Evolutionary conservation across 2,329 filamentous ascomycete species (phyloP), one percentile per base, ranked within the genome.

Genomic region (Trichoderma sp.): DNA sequence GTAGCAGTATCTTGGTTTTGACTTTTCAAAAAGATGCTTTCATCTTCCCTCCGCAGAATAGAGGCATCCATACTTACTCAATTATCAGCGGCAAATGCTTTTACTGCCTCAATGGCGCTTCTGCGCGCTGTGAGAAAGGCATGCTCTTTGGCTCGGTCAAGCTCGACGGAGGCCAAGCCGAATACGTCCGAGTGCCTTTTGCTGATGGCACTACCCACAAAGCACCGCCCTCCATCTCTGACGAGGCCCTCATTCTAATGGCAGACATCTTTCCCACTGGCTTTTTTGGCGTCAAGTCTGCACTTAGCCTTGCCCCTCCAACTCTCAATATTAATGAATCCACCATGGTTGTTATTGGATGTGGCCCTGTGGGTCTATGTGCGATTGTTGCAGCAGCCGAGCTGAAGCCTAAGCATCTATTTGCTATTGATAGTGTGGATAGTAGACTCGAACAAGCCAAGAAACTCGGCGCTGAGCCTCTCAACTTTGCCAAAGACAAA

Each of bases 201-300:
- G 94, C 94, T 13, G 93, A 97, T 75, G 88, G 89, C 43, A 96
- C 93, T 0, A 87, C 90, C n/a, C 86, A 94, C 76, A 90, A 90
- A 75, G 90, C 93, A 0, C 79, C 87, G 1, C 87, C 85, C 10
- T 75, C 73, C n/a, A 90, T 96, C 69, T 87, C 90, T 24, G 90
- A 95, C 73, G 86, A 91, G 72, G 89, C 89, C 43, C 84, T 96
- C 59, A 89, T 96, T 7, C 85, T 97, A 30, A 97, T 97, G 94
- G 93, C 92, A 18, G 94, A 97, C 76, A 96, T 97, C 74, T 97
- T 96, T 79, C 94, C 94, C 1, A 93, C 90, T 0, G 92, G 94
- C 8, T 97, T 89, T 81, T 97, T 94, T 74, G 94, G 92, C 7
- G 92, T 92, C 5, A 85, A 86, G 68, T 96, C 93, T 75, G 94